Evolutionary conservation across 257 asterid genomes (phyloP).

Genomic region (Linderniella brevidens): DNA sequence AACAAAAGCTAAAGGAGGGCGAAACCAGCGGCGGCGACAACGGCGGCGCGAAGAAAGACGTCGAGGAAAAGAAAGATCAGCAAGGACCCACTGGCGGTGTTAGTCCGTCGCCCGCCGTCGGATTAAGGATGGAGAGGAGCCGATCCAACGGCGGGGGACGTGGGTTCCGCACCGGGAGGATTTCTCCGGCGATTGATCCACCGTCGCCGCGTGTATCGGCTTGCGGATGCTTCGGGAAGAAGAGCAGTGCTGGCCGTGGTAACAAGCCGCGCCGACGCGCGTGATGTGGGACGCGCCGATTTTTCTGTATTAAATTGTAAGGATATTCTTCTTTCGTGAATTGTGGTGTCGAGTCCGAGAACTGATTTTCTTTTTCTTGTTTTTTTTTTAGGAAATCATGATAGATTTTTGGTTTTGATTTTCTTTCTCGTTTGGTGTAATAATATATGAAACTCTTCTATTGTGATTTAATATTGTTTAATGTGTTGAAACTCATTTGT

Average conservation of each 20-base stretch:
- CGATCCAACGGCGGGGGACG: slow-evolving; percentile 30
- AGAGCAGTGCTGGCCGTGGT: slow-evolving; percentile 14
- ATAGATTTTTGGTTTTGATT: no score
- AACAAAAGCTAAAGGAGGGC: slow-evolving; percentile 10
- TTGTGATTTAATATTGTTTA: no score
- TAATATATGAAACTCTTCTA: no score
- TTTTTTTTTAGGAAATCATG: no score
- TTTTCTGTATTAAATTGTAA: not conserved
- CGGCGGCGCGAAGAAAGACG: no score
- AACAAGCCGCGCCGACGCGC: slow-evolving; percentile 31
- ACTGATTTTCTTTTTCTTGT: no score
- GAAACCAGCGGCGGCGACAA: not conserved
- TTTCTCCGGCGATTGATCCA: slow-evolving; percentile 30
- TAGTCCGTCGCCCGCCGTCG: slow-evolving; percentile 11
- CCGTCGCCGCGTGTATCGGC: slow-evolving; percentile 39
- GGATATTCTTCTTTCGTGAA: not conserved
- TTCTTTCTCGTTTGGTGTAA: no score
- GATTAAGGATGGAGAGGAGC: slow-evolving; percentile 22
- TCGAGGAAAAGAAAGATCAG: no score
- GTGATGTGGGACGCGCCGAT: slow-evolving; percentile 10
- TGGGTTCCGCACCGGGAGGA: slow-evolving; percentile 27
- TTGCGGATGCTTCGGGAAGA: slow-evolving; percentile 21
- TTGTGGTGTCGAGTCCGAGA: not conserved
- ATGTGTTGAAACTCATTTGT: no score
- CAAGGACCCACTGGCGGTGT: no score